Evolutionary conservation across 352 stramenopile species (phyloP), one percentile per base, ranked within the genome.

Genomic region (Halophytophthora polymorphica): DNA sequence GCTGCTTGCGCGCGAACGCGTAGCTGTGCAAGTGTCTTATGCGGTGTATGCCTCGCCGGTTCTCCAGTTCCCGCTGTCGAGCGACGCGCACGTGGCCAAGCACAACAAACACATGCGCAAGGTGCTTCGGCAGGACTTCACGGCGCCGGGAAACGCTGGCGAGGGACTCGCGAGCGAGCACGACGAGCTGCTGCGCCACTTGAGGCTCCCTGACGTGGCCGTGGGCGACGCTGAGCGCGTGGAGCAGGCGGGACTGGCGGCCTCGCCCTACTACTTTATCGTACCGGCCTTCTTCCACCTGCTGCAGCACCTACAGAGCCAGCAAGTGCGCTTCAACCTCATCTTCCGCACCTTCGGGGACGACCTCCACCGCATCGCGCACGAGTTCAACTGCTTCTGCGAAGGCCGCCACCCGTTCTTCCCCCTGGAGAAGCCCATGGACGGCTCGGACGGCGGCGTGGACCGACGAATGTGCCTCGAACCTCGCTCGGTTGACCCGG

Each of bases 341-440:
- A 76, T 92, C 29, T 92, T 92, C 48, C 78, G 82, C 6, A 92
- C 82, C 2, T 92, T 64, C 37, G 82, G 82, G 3, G 66, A 92
- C 48, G 82, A 92, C 34, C 50, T 92, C 12, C 61, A 69, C 51
- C 71, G 69, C 17, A 77, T 92, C 29, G 79, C 79, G 2, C 57
- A 83, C 37, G 82, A 92, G 50, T 90, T 92, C 55, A 92, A 92
- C 38, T 63, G 63, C 34, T 92, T 92, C 44, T 92, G 82, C 46
- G 68, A 85, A 46, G 73, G 77, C 12, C 43, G 58, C 1, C 82
- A 92, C 39, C 82, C 82, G 29, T 82, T 66, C 29, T 86, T 87
- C 46, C 59, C 58, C 5, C 53, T 79, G 3, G 25, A 36, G 13
- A 64, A 60, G 14, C 58, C 64, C 28, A 87, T 92, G 77, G 72